A percentile compares a stretch with the other conserved stretches of the same genome.
These are phyloP conservation scores for Ceratocystiopsis minuta DNA, from an alignment of 2,329 filamentous ascomycete species.

Conservation along the genomic window DNA sequence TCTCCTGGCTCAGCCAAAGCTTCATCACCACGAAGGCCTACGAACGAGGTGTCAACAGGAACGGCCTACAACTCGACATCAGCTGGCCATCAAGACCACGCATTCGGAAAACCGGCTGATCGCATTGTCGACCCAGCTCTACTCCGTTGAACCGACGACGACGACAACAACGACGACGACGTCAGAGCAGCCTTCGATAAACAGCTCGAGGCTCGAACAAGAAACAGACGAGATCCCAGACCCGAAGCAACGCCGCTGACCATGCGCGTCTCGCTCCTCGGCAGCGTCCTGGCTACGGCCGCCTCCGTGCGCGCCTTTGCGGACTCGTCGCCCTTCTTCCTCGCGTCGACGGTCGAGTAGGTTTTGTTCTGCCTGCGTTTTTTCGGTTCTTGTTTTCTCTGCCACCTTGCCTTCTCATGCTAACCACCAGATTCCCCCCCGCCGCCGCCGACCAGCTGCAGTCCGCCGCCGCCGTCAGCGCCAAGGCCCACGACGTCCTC, in stretches of 20 bases:
- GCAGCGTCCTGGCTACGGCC: constrained; percentile 34
- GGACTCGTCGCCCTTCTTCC: constrained; percentile 75
- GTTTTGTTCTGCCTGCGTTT: constrained; percentile 14
- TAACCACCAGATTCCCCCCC: constrained; percentile 16
- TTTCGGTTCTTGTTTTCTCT: neutral
- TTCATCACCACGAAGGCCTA: no score
- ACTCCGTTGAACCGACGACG: neutral
- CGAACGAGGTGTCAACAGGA: no score
- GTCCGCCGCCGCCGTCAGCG: constrained; percentile 25
- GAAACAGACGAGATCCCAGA: no score
- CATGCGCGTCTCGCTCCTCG: constrained; percentile 38
- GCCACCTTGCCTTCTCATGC: constrained; percentile 12
- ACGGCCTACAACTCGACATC: no score
- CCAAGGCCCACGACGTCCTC: constrained; percentile 33
- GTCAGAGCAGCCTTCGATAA: no score
- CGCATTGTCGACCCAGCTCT: no score
- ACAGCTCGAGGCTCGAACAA: no score
- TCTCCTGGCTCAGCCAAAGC: no score
- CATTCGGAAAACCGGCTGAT: no score
- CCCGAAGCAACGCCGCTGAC: no score
- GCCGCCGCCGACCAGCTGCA: constrained; percentile 27
- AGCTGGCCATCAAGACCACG: no score
- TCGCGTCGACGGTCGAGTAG: constrained; percentile 74
- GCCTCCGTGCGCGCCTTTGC: constrained; percentile 53
- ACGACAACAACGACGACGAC: neutral